A percentile compares a stretch with the other conserved stretches of the same genome.
Evolutionary conservation across 305 asterid genomes (phyloP).

Genomic region (Fraxinus baroniana): DNA sequence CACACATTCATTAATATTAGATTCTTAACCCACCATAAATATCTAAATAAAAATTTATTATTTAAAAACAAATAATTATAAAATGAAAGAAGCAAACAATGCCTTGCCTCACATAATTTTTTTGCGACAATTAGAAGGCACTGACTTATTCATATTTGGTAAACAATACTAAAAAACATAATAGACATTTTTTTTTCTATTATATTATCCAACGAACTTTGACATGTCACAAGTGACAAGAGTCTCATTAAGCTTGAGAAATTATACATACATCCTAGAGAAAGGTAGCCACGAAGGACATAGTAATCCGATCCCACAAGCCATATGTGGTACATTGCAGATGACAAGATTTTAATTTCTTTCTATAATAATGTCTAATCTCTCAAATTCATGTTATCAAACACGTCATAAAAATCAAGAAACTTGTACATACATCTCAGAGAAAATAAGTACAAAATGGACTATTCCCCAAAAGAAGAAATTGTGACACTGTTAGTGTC

Average conservation of each 20-base stretch:
- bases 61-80: not conserved
- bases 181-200: not conserved
- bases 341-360: not conserved
- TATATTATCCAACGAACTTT: not conserved
- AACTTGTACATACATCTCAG: not conserved
- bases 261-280: not conserved
- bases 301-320: not conserved
- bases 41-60: not conserved
- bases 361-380: not conserved
- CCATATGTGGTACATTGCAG: not conserved
- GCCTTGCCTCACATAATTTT: not conserved
- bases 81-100: not conserved
- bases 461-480: not conserved
- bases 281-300: not conserved
- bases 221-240: not conserved
- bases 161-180: not conserved
- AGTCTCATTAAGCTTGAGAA: not conserved
- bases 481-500: slow-evolving; percentile 2
- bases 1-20: not conserved
- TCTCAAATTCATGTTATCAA: not conserved
- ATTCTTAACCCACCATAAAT: not conserved
- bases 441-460: not conserved
- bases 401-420: not conserved
- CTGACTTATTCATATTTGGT: not conserved
- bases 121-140: not conserved